phyloP scores from a whole-genome alignment of 2,329 filamentous ascomycete species.

The Pseudogymnoascus sp. region DNA sequence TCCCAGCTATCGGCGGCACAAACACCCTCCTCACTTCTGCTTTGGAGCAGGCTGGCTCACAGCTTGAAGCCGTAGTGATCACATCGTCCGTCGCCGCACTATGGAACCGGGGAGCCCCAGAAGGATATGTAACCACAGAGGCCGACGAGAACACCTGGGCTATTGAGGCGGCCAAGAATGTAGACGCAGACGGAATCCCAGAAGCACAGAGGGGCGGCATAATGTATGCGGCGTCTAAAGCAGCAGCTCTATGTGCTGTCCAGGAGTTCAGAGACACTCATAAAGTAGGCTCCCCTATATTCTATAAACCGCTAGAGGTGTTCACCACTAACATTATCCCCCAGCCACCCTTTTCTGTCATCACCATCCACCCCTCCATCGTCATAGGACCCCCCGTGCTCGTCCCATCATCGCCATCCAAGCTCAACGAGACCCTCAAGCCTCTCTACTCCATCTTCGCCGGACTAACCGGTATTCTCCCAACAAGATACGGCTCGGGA shows the following conservation, averaged over 20 bases:
- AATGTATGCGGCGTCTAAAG: background rate
- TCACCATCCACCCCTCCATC: constrained; percentile 37
- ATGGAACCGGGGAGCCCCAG: background rate
- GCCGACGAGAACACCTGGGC: background rate
- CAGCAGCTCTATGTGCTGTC: background rate
- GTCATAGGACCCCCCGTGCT: constrained; percentile 38
- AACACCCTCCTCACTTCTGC: constrained; percentile 2
- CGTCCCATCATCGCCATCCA: constrained; percentile 26
- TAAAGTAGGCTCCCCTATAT: background rate
- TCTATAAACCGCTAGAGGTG: background rate
- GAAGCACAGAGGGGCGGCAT: background rate
- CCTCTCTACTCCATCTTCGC: constrained; percentile 33
- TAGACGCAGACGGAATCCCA: background rate
- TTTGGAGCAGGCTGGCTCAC: background rate
- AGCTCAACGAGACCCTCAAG: constrained; percentile 32
- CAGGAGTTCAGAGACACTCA: background rate
- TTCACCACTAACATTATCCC: background rate
- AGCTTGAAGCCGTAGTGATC: background rate
- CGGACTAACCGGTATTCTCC: constrained; percentile 27
- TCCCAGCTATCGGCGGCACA: constrained; percentile 1
- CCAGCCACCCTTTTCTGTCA: constrained; percentile 31
- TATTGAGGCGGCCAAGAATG: background rate
- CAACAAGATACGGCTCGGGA: constrained; percentile 24
- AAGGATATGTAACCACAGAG: constrained; percentile 2
- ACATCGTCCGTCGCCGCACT: background rate